These are phyloP conservation scores for Aspergillus ellipticus DNA, from an alignment of 495 filamentous ascomycete species.

Conservation along the genomic window DNA sequence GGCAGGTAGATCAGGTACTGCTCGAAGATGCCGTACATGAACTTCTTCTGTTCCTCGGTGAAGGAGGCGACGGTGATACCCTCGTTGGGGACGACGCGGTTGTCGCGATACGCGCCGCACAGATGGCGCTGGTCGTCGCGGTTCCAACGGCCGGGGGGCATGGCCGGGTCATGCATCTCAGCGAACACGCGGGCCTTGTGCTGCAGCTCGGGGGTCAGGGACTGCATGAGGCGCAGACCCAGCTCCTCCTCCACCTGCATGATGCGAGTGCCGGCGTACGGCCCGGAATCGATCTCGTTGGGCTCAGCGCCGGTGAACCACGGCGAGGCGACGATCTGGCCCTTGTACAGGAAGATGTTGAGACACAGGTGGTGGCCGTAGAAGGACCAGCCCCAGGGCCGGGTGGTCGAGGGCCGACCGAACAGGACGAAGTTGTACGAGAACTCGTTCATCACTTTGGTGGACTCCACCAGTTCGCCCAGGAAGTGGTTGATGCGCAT, in stretches of 20 bases:
- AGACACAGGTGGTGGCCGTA: slow-evolving; percentile 77
- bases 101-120: slow-evolving; percentile 72
- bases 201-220: slow-evolving; percentile 46
- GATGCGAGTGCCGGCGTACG: slow-evolving; percentile 56
- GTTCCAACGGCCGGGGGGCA: slow-evolving; percentile 70
- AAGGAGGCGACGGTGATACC: slow-evolving; percentile 51
- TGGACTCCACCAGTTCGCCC: slow-evolving; percentile 59
- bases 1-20: slow-evolving; percentile 67
- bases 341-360: slow-evolving; percentile 57
- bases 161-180: slow-evolving; percentile 52
- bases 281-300: slow-evolving; percentile 64
- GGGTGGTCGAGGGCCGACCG: slow-evolving; percentile 42
- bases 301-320: slow-evolving; percentile 78
- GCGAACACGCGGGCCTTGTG: slow-evolving; percentile 52
- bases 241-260: slow-evolving; percentile 61
- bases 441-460: slow-evolving; percentile 64
- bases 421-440: slow-evolving; percentile 74
- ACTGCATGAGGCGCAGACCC: slow-evolving; percentile 65
- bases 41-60: slow-evolving; percentile 39
- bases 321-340: slow-evolving; percentile 61
- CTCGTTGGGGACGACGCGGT: slow-evolving; percentile 71
- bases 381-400: slow-evolving; percentile 69
- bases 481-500: slow-evolving; percentile 80
- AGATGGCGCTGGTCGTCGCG: slow-evolving; percentile 69
- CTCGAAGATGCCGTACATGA: slow-evolving; percentile 52